Evolutionary conservation across 441 rosid genomes (phyloP), one percentile per base, ranked within the genome.

Genomic region (Oxalis stricta): DNA sequence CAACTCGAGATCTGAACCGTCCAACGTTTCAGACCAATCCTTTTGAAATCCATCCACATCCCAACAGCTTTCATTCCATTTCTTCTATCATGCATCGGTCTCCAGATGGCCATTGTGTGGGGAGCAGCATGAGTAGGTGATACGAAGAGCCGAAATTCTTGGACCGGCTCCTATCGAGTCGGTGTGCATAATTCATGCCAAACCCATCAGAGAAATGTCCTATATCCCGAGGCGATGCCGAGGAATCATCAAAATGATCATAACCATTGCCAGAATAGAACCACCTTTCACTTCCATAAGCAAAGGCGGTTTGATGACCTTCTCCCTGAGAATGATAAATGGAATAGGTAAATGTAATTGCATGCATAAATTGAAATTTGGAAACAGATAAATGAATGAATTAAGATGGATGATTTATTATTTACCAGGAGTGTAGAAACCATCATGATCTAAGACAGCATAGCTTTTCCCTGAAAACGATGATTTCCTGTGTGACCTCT

Each of bases 401-500:
- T 12, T 11, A 20, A 22, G 38, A 2, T 18, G 5, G 1, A 9
- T 47, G 32, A 11, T 15, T 28, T 12, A 43, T 20, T 18, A 23
- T 3, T 42, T 75, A 77, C 81, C 84, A 32, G 45, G 68, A 46
- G 58, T 8, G 56, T 75, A 75, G 41, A 64, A 76, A 16, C 68
- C 66, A 50, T 74, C 84, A 30, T 72, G 79, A 53, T 82, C 76
- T 12, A 53, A 18, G 23, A 55, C 47, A 44, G 56, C 19, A 62
- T 64, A 65, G 56, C 58, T 73, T 48, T 73, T 72, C 39, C 78
- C 71, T 33, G 79, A 52, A 66, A 73, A 73, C 41, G 95, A 81
- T 48, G 68, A 47, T 57, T 65, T 84, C 60, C 65, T 72, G 21
- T 81, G 95, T 5, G 99, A 70, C 61, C 94, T 66, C 39, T 86